Conservation (phyloP, 2,329 filamentous ascomycete genomes). For the Raffaelea albimanens region DNA sequence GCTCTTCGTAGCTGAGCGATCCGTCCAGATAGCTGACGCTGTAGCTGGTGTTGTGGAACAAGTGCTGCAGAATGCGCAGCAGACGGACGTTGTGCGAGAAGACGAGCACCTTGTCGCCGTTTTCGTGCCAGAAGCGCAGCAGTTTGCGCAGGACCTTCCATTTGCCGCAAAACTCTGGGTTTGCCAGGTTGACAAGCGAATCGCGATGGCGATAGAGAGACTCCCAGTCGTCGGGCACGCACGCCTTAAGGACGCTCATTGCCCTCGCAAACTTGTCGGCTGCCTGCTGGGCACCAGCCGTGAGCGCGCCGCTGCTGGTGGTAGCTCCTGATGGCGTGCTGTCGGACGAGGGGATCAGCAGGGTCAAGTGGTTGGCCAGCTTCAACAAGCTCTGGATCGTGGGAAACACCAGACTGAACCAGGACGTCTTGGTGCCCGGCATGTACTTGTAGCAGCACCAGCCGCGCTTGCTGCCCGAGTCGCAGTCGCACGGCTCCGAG, state of each 20-base stretch:
- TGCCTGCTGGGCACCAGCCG: neutral
- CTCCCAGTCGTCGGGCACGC: constrained; percentile 67
- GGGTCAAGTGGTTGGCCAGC: constrained; percentile 83
- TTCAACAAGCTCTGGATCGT: constrained; percentile 76
- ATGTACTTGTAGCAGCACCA: constrained; percentile 67
- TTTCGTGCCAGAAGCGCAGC: constrained; percentile 79
- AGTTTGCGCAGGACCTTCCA: constrained; percentile 87
- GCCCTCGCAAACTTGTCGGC: constrained; percentile 69
- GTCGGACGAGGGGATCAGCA: constrained; percentile 60
- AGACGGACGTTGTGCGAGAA: constrained; percentile 89
- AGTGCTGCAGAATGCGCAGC: constrained; percentile 70
- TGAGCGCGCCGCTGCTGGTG: neutral
- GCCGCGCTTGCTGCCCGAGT: constrained; percentile 60
- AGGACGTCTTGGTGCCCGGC: constrained; percentile 28
- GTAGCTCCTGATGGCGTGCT: constrained; percentile 34
- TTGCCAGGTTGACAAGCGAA: constrained; percentile 69
- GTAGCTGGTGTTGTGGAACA: constrained; percentile 84
- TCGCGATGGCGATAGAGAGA: constrained; percentile 66
- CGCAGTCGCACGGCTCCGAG: constrained; percentile 60
- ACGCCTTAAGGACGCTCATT: constrained; percentile 61
- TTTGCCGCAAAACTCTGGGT: constrained; percentile 90
- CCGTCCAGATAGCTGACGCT: constrained; percentile 89
- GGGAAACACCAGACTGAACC: constrained; percentile 76
- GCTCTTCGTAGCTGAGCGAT: constrained; percentile 70
- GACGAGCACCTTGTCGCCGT: constrained; percentile 88